A percentile compares a stretch with the other conserved stretches of the same genome.
Conservation (phyloP, 2,329 filamentous ascomycete species). For the Pleomassaria siparia region DNA sequence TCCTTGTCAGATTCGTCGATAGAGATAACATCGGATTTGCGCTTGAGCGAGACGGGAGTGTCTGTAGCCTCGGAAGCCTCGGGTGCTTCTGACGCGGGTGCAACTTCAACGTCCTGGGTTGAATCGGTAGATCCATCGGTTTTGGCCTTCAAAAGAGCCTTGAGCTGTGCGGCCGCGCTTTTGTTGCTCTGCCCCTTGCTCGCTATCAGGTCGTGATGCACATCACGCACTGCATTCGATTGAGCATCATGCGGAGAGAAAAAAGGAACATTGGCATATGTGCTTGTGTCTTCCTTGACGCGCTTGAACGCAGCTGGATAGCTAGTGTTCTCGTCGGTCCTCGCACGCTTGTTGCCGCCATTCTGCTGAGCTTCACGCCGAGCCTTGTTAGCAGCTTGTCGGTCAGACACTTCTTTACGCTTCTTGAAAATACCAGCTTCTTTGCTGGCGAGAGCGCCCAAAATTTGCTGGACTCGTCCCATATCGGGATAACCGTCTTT, state of each 20-base stretch:
- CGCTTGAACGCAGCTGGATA: slow-evolving; percentile 32
- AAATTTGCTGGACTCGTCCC: slow-evolving; percentile 80
- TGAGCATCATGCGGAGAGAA: slow-evolving; percentile 42
- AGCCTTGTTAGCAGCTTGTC: slow-evolving; percentile 70
- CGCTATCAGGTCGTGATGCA: slow-evolving; percentile 88
- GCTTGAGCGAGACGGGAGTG: slow-evolving; percentile 62
- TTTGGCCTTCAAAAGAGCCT: slow-evolving; percentile 64
- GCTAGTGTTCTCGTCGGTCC: slow-evolving; percentile 22
- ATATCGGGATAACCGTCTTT: slow-evolving; percentile 93
- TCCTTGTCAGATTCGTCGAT: slow-evolving; percentile 61
- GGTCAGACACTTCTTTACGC: slow-evolving; percentile 82
- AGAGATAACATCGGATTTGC: slow-evolving; percentile 73
- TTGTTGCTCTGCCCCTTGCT: slow-evolving; percentile 85
- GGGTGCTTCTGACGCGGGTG: slow-evolving; percentile 8
- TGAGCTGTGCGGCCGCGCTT: slow-evolving; percentile 86
- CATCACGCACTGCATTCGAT: slow-evolving; percentile 45
- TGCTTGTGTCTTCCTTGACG: slow-evolving; percentile 38
- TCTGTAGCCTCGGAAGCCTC: slow-evolving; percentile 23
- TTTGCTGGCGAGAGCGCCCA: slow-evolving; percentile 85
- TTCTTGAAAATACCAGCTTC: slow-evolving; percentile 92
- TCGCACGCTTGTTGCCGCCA: slow-evolving; percentile 26
- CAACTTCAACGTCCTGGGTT: slow-evolving; percentile 24
- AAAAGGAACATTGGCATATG: slow-evolving; percentile 38
- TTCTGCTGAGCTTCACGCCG: slow-evolving; percentile 53
- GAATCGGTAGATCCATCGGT: slow-evolving; percentile 30